Evolutionary conservation across 176 grass and related monocot genomes (phyloP), one percentile per base, ranked within the genome.

Genomic region (Phoenix dactylifera): DNA sequence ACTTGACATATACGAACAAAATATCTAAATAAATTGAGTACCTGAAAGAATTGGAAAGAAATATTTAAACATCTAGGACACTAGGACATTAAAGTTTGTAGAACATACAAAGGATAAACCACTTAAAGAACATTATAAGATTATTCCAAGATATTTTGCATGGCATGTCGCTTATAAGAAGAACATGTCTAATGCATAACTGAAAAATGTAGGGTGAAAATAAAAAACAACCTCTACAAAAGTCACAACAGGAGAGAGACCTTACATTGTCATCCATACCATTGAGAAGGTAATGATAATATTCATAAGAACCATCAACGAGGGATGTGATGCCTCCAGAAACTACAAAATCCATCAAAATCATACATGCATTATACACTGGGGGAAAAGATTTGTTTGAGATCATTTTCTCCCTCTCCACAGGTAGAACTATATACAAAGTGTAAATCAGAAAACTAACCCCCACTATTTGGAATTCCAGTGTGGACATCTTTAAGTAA

Each of bases 291-390:
- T 97, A 97, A 80, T 97, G 92, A 67, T 88, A 97, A 69, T 97
- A 97, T 80, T 91, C 83, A 77, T 97, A 97, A 3, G 87, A 97
- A 64, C 92, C 83, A 71, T 97, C 92, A 61, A 88, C 88, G 66
- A 85, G 59, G 57, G 92, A 90, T 39, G 69, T 64, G 62, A 78
- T 76, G 62, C 92, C 87, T 68, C 83, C 83, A 76, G 83, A 85
- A 74, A 97, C 91, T 96, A 78, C 83, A 90, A 18, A 80, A 72
- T 55, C 14, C 24, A 63, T 24, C 50, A 17, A 80, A 49, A 60
- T 44, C 35, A 66, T 64, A 39, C 53, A 44, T 9, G 59, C 19
- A 76, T 56, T 51, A 54, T 51, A 32, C n/a, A 54, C 22, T 24
- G 1, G 71, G 2, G 62, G 67, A 39, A 59, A 28, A 50, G 4